Percentiles rank a stretch among this genome's conserved stretches.
phyloP scores from a whole-genome alignment of 495 filamentous ascomycete species.

The Pyronema omphalodes region DNA sequence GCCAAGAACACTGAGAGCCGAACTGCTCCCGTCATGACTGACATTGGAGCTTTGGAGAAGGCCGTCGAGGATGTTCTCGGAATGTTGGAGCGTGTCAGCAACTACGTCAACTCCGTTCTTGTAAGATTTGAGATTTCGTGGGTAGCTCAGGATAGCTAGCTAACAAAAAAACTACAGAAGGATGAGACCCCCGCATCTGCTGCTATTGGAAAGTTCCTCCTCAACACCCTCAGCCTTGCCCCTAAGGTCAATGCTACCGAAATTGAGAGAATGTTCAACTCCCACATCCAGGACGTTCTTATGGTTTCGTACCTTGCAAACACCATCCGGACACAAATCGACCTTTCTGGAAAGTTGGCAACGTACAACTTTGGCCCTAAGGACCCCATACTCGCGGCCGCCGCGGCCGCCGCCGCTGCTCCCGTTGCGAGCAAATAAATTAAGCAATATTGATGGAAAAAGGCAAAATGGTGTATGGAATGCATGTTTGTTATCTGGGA shows the following conservation, averaged over 20 bases:
- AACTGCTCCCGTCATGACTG: conserved; percentile 49
- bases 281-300: conserved; percentile 95
- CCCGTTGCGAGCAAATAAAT: not conserved
- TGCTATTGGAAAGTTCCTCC: conserved; percentile 80
- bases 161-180: conserved; percentile 22
- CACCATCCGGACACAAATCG: conserved; percentile 97
- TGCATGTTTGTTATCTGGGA: not conserved
- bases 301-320: conserved; percentile 94
- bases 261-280: conserved; percentile 96
- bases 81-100: conserved; percentile 73
- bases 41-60: conserved; percentile 72
- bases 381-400: conserved; percentile 14
- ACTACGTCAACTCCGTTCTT: conserved; percentile 72
- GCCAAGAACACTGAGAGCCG: conserved; percentile 66
- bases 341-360: conserved; percentile 81
- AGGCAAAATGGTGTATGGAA: not conserved
- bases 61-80: conserved; percentile 67
- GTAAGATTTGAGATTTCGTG: conserved; percentile 22
- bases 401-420: not conserved
- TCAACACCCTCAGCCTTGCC: conserved; percentile 76
- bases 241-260: conserved; percentile 80
- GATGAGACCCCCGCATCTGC: conserved; percentile 51
- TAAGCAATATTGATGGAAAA: not conserved
- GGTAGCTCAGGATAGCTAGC: not conserved
- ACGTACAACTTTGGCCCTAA: conserved; percentile 59